Conservation (phyloP, 148 eudicot species). For the Polygonum maritimum region DNA sequence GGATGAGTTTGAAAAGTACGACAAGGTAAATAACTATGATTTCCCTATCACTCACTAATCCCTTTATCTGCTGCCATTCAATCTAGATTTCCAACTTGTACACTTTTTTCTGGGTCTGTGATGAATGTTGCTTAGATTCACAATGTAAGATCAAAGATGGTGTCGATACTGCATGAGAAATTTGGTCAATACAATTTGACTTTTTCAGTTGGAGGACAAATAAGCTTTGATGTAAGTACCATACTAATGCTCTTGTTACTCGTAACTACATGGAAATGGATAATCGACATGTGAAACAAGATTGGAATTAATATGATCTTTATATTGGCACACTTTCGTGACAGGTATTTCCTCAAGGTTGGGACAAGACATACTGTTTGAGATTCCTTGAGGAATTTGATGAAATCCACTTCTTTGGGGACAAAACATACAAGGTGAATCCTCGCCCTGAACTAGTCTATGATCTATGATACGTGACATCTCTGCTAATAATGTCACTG, state of each 20-base stretch:
- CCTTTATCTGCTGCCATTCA: neutral
- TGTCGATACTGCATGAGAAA: conserved; percentile 76
- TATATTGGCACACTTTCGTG: neutral
- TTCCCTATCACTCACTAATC: neutral
- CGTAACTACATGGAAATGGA: conserved; percentile 8
- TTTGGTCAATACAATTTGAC: conserved; percentile 78
- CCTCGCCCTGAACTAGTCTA: neutral
- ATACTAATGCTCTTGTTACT: neutral
- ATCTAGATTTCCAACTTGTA: neutral
- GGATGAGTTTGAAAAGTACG: conserved; percentile 90
- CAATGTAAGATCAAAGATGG: conserved; percentile 76
- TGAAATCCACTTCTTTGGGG: conserved; percentile 97
- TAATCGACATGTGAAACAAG: neutral
- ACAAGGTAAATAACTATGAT: conserved; percentile 48
- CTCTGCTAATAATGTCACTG: neutral
- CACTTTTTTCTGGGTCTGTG: neutral
- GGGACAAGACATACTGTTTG: conserved; percentile 97
- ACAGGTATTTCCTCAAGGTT: conserved; percentile 92
- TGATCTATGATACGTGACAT: neutral
- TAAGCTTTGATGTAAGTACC: conserved; percentile 83
- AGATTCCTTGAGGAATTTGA: conserved; percentile 58
- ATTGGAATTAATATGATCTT: neutral
- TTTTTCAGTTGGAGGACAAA: conserved; percentile 91
- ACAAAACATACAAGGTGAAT: conserved; percentile 86
- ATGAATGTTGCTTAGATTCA: conserved; percentile 38